Base-by-base conservation (phyloP, 1,139 yeast genomes). In the Geotrichum klebahnii region DNA sequence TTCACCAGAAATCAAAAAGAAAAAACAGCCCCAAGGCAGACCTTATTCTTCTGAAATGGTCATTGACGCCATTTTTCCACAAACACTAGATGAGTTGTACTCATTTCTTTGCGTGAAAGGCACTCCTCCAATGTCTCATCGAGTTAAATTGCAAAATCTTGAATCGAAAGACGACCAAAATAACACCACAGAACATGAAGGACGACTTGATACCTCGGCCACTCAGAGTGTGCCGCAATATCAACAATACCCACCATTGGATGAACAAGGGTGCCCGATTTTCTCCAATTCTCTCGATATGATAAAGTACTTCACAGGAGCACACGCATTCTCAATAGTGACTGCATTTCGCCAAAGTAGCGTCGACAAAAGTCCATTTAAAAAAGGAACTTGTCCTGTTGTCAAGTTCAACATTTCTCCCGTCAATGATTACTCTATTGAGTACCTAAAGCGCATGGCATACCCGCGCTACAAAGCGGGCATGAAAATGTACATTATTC, bases 361-460 rank as follows among this genome's bases (percentile, higher is more conserved):
- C 40, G 44, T 31, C 5, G 46, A 51, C 32, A 48, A 42, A 17
- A 14, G 41, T 19, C 35, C 26, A 9, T 39, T 34, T 26, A 51
- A 51, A 29, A 40, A 33, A 31, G 54, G 54, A n/a, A 51, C 54
- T 5, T 51, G 54, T 32, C 54, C 54, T n/a, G 54, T 51, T 3
- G 47, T 51, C 35, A 51, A 51, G 35, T 51, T 51, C 28, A 38
- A 28, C 24, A 35, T 51, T 17, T 44, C 54, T 1, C 54, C 54
- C 3, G 50, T 51, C 9, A 34, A 40, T 12, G 51, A 51, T 26
- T 51, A 26, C 23, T 38, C 48, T 9, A 36, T 51, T 17, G 50
- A 45, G 36, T 51, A 34, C 33, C 41, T 51, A 34, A 51, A 51
- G 34, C 44, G 51, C 32, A 51, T 51, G 46, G 54, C 54, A 3